Evolutionary conservation across 352 stramenopile genomes (phyloP).

Genomic region (Thraustochytrium striatum): DNA sequence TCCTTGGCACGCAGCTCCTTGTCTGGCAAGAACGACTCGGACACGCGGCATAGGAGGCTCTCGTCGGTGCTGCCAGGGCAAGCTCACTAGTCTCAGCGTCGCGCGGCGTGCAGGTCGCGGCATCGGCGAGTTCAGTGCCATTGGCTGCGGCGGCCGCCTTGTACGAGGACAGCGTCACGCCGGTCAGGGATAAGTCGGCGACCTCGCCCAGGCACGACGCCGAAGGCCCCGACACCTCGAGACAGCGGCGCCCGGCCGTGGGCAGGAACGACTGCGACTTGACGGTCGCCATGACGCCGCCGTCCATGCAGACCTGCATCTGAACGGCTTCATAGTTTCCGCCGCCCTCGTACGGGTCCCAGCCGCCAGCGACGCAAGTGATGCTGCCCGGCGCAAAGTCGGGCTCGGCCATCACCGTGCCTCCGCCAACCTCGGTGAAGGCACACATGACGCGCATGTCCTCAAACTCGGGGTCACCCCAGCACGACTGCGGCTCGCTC

Average conservation of each 20-base stretch:
- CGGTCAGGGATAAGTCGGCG: background rate
- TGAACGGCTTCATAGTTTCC: constrained; percentile 19
- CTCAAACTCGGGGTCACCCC: background rate
- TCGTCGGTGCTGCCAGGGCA: too few relatives aligned
- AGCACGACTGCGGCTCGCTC: background rate
- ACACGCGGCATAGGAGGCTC: too few relatives aligned
- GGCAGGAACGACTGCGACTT: constrained; percentile 1
- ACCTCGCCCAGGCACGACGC: background rate
- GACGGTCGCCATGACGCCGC: background rate
- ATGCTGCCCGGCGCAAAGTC: background rate
- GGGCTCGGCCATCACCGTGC: background rate
- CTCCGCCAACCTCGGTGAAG: background rate
- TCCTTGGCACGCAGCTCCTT: too few relatives aligned
- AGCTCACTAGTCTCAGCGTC: too few relatives aligned
- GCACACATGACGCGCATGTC: background rate
- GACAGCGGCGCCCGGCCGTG: constrained; percentile 5
- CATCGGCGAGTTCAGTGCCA: too few relatives aligned
- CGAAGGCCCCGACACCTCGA: background rate
- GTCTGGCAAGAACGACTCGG: too few relatives aligned
- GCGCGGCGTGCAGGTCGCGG: too few relatives aligned
- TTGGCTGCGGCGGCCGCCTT: too few relatives aligned
- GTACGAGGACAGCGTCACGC: background rate
- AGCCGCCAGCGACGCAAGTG: background rate
- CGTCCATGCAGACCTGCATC: background rate
- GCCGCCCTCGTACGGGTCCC: background rate